phyloP scores from a whole-genome alignment of 805 yeast genomes.

The Ogataea dorogensis region DNA sequence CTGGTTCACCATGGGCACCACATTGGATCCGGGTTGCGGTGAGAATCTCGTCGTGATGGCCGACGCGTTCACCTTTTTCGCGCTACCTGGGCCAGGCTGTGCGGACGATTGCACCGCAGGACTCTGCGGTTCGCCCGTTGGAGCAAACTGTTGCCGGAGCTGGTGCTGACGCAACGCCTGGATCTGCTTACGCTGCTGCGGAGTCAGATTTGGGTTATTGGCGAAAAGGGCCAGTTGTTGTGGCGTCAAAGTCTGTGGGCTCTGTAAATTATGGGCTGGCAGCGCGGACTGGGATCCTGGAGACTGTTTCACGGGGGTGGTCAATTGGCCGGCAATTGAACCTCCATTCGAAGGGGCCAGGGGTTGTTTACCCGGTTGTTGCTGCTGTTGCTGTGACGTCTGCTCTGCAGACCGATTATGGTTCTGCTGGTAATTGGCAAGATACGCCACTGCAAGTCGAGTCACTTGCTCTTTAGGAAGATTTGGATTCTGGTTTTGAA shows the following conservation, averaged over 20 bases:
- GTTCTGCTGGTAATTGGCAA: slow-evolving; percentile 54
- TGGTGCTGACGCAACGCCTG: slow-evolving; percentile 40
- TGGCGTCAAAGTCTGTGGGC: slow-evolving; percentile 19
- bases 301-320: slow-evolving; percentile 15
- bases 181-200: slow-evolving; percentile 45
- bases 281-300: slow-evolving; percentile 11
- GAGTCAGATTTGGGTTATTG: slow-evolving; percentile 39
- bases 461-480: slow-evolving; percentile 64
- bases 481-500: slow-evolving; percentile 64
- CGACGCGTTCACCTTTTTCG: slow-evolving; percentile 22
- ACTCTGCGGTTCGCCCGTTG: slow-evolving; percentile 15
- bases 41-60: slow-evolving; percentile 31
- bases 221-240: slow-evolving; percentile 30
- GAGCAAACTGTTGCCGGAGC: slow-evolving; percentile 23
- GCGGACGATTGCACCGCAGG: slow-evolving; percentile 11
- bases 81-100: slow-evolving; percentile 20
- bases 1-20: slow-evolving; percentile 16
- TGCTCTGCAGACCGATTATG: slow-evolving; percentile 39
- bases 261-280: slow-evolving; percentile 2
- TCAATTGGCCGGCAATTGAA: slow-evolving; percentile 20
- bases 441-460: slow-evolving; percentile 60
- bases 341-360: slow-evolving; percentile 14
- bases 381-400: slow-evolving; percentile 15
- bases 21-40: slow-evolving; percentile 29
- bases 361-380: slow-evolving; percentile 9